Conservation (phyloP, 108 stramenopile species). For the Discostella pseudostelligera region DNA sequence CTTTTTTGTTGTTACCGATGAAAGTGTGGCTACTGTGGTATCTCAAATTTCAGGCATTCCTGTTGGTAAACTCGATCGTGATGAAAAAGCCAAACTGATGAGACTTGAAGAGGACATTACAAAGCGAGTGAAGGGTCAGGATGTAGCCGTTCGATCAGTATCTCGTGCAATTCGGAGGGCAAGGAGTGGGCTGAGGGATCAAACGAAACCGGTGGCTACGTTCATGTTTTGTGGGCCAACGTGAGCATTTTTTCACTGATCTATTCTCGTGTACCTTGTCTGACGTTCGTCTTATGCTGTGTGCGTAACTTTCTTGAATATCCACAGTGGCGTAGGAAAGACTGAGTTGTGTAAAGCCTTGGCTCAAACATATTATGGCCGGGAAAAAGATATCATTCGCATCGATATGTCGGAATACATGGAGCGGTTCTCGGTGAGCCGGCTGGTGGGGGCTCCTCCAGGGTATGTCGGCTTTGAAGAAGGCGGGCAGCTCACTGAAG, state of each 20-base stretch:
- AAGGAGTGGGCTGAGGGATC: conserved; percentile 78
- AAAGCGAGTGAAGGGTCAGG: conserved; percentile 86
- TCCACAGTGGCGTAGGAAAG: conserved; percentile 75
- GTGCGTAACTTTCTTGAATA: neutral
- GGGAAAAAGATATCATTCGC: conserved; percentile 84
- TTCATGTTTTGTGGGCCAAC: conserved; percentile 91
- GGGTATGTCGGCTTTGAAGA: conserved; percentile 94
- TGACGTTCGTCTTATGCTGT: too few relatives aligned
- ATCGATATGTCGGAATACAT: conserved; percentile 95
- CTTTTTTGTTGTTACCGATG: conserved; percentile 71
- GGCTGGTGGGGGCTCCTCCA: conserved; percentile 91
- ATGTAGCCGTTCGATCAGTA: conserved; percentile 78
- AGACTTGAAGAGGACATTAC: conserved; percentile 69
- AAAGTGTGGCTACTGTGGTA: conserved; percentile 56
- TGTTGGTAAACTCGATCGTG: conserved; percentile 70
- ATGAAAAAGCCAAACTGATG: conserved; percentile 78
- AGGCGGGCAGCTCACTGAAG: conserved; percentile 96
- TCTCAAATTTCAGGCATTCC: conserved; percentile 69
- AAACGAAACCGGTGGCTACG: conserved; percentile 73
- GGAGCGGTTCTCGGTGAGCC: conserved; percentile 90
- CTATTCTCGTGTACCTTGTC: neutral
- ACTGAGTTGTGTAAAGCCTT: conserved; percentile 89
- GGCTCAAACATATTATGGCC: conserved; percentile 81
- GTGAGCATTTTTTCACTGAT: conserved; percentile 9
- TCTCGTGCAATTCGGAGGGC: conserved; percentile 76